These are phyloP conservation scores for Kodamaea alishanica DNA, from an alignment of 1,139 yeast genomes.

Conservation along the genomic window DNA sequence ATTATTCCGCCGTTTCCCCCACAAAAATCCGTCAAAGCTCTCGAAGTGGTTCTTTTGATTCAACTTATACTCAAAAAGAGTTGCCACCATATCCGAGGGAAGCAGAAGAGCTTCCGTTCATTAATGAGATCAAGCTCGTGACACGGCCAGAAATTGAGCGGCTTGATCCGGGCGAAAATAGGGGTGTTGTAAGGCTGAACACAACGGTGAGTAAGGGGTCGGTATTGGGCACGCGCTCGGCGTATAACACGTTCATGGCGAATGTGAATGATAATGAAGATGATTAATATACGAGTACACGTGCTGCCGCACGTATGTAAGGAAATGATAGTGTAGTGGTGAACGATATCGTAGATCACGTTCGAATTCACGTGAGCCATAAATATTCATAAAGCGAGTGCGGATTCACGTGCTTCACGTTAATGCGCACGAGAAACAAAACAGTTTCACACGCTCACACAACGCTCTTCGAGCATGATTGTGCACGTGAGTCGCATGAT, in stretches of 20 bases:
- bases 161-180: constrained; percentile 8
- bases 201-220: constrained; percentile 34
- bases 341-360: too few relatives aligned
- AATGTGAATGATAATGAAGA: constrained; percentile 20
- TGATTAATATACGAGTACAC: constrained; percentile 2
- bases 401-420: too few relatives aligned
- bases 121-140: constrained; percentile 33
- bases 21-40: constrained; percentile 5
- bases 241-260: constrained; percentile 38
- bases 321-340: too few relatives aligned
- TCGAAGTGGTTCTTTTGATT: constrained; percentile 11
- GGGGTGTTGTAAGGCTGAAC: constrained; percentile 24
- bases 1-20: too few relatives aligned
- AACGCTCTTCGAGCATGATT: too few relatives aligned
- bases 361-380: too few relatives aligned
- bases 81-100: constrained; percentile 17
- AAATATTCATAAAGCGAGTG: too few relatives aligned
- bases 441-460: not conserved
- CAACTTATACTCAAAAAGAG: constrained; percentile 11
- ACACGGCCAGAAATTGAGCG: constrained; percentile 7
- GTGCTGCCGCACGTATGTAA: too few relatives aligned
- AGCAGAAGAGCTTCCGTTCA: constrained; percentile 37
- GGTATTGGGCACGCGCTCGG: constrained; percentile 40
- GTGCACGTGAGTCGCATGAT: too few relatives aligned
- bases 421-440: too few relatives aligned